phyloP scores from a whole-genome alignment of 352 stramenopile species.

The Globisporangium ultimum region DNA sequence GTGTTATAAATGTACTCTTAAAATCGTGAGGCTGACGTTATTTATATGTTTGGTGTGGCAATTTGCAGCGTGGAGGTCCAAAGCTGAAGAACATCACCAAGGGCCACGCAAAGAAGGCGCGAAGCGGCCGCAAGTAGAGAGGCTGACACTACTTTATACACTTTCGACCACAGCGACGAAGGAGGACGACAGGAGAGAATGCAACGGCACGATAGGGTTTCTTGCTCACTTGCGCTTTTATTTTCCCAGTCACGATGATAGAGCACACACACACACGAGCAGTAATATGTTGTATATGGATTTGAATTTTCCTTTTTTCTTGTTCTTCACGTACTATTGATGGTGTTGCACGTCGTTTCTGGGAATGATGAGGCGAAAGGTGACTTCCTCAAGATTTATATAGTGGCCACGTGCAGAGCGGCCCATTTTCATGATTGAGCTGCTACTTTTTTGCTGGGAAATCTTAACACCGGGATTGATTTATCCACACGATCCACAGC shows the following conservation, averaged over 20 bases:
- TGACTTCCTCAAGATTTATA: conserved; percentile 17
- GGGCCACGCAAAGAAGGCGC: conserved; percentile 56
- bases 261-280: conserved; percentile 6
- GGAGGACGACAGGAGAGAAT: conserved; percentile 1
- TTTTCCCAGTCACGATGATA: conserved; percentile 10
- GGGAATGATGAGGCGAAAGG: no score
- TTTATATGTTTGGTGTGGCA: conserved; percentile 5
- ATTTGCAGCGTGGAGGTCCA: conserved; percentile 20
- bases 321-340: neutral
- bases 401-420: no score
- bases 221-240: neutral
- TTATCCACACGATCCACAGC: conserved; percentile 51
- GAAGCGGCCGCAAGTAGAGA: conserved; percentile 40
- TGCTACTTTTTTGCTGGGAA: neutral
- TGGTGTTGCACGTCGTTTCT: conserved; percentile 1
- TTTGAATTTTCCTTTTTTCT: conserved; percentile 7
- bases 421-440: neutral
- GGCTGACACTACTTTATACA: conserved; percentile 1
- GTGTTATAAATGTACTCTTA: neutral
- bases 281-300: conserved; percentile 16
- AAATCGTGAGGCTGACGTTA: conserved; percentile 1
- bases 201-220: neutral
- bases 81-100: conserved; percentile 80
- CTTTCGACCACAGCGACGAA: neutral
- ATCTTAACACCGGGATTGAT: no score